Percentiles rank a stretch among this genome's conserved stretches.
Evolutionary conservation across 164 flowering plant genomes (phyloP).

Genomic region (Chimonanthus salicifolius): DNA sequence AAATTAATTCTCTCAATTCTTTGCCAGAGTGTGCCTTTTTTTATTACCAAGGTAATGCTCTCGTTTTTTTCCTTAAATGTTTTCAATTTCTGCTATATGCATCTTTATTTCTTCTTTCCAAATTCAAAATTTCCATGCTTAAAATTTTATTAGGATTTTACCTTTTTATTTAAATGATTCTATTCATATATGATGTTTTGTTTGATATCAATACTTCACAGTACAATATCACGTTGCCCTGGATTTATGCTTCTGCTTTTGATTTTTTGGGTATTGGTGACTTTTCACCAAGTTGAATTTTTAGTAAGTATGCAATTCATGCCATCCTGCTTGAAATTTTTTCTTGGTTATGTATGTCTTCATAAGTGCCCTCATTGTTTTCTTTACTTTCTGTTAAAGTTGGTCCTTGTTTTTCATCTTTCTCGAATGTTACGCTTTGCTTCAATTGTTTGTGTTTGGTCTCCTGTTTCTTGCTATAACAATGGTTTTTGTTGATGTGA

Average conservation of each 20-base stretch:
- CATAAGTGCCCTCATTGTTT: background rate
- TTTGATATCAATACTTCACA: background rate
- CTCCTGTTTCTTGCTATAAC: background rate
- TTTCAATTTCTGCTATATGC: background rate
- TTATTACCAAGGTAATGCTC: conserved; percentile 52
- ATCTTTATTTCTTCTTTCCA: background rate
- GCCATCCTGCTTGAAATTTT: background rate
- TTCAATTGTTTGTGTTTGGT: background rate
- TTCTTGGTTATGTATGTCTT: too few relatives aligned
- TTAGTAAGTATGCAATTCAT: too few relatives aligned
- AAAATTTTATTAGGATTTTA: background rate
- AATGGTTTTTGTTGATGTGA: background rate
- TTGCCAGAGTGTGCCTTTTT: conserved; percentile 57
- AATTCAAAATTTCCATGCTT: background rate
- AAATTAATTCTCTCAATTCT: background rate
- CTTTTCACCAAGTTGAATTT: background rate
- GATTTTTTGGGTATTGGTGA: background rate
- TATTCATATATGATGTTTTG: background rate
- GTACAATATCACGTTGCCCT: background rate
- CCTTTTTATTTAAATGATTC: background rate
- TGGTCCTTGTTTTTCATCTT: background rate
- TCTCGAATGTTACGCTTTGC: background rate
- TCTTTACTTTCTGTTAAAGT: background rate
- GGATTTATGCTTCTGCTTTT: background rate
- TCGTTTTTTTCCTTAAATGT: background rate